Conservation (phyloP, 345 rosid genomes). For the Murraya paniculata region DNA sequence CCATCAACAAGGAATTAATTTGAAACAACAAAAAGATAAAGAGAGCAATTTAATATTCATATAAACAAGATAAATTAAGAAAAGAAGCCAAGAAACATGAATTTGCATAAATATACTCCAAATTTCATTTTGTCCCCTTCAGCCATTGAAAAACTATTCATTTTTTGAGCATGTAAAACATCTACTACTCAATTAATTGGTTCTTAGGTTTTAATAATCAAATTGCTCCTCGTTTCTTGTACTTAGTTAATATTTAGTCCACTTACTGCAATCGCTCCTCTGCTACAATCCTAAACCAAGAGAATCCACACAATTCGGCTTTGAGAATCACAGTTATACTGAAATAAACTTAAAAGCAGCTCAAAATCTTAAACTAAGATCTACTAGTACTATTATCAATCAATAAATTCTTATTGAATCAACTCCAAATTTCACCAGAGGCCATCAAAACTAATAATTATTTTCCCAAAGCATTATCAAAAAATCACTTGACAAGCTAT, state of each 20-base stretch:
- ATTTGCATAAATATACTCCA: not conserved
- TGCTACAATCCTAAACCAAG: not conserved
- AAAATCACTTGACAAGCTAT: not conserved
- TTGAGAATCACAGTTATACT: not conserved
- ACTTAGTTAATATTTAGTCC: too few species aligned
- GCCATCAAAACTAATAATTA: not conserved
- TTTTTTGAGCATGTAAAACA: not conserved
- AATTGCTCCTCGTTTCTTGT: too few species aligned
- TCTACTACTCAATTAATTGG: not conserved
- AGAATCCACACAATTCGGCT: not conserved
- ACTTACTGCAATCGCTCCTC: not conserved
- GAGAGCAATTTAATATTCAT: not conserved
- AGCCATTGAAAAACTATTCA: not conserved
- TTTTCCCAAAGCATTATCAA: not conserved
- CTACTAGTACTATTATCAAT: not conserved
- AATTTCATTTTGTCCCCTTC: not conserved
- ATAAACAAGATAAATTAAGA: not conserved
- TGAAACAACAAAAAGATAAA: not conserved
- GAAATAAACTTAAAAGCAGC: not conserved
- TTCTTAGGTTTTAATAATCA: not conserved
- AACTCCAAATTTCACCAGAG: not conserved
- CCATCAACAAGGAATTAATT: constrained; percentile 6
- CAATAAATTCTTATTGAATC: not conserved
- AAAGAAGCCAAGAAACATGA: not conserved
- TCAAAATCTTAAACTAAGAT: not conserved